These are phyloP conservation scores for Metschnikowia hibisci DNA, from an alignment of 805 yeast genomes.

Conservation along the genomic window DNA sequence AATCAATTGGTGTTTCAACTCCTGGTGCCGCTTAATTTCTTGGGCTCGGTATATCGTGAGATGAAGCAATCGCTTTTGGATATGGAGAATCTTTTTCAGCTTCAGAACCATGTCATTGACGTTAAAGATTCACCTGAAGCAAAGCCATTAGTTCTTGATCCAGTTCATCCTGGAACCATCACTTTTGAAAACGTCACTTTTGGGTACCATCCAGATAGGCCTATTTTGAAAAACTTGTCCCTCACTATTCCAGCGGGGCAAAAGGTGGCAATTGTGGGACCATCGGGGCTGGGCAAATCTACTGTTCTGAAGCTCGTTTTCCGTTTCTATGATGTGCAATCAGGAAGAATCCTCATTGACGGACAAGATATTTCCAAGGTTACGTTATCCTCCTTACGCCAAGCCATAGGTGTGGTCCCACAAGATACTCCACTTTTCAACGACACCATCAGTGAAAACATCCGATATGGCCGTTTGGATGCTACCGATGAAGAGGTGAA, in stretches of 20 bases:
- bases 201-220: conserved; percentile 87
- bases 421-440: conserved; percentile 96
- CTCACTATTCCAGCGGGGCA: conserved; percentile 88
- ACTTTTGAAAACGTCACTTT: conserved; percentile 87
- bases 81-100: conserved; percentile 89
- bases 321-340: conserved; percentile 80
- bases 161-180: conserved; percentile 64
- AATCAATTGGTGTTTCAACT: conserved; percentile 95
- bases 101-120: conserved; percentile 69
- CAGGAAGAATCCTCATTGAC: conserved; percentile 78
- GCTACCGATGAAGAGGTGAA: conserved; percentile 72
- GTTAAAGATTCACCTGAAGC: conserved; percentile 65
- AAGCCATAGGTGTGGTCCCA: conserved; percentile 86
- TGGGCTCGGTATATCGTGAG: conserved; percentile 95
- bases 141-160: conserved; percentile 49
- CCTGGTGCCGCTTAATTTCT: conserved; percentile 88
- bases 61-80: conserved; percentile 88
- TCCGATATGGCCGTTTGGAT: conserved; percentile 74
- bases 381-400: conserved; percentile 70
- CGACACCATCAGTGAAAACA: conserved; percentile 82
- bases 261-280: conserved; percentile 93
- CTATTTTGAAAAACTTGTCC: conserved; percentile 73
- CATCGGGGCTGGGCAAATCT: conserved; percentile 94
- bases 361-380: conserved; percentile 82
- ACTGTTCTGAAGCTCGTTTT: conserved; percentile 80